A percentile compares a stretch with the other conserved stretches of the same genome.
phyloP scores from a whole-genome alignment of 1,284 basidiomycete genomes.

The Rhodotorula sp. region DNA sequence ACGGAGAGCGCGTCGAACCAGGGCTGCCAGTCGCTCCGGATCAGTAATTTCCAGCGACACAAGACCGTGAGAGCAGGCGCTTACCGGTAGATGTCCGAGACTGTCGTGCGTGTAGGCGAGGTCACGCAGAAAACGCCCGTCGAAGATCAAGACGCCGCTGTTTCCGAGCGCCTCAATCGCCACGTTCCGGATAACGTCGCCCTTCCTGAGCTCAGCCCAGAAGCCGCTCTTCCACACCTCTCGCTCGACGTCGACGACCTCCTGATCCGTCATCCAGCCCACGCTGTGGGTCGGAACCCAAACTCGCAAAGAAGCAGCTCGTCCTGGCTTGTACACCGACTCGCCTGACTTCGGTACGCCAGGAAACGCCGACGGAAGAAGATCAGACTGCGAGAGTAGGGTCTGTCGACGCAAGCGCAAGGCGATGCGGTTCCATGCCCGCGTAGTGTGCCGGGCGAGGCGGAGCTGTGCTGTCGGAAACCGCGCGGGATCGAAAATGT shows the following conservation, averaged over 20 bases:
- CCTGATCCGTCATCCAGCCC: constrained; percentile 44
- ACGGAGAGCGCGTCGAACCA: constrained; percentile 50
- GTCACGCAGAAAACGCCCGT: constrained; percentile 48
- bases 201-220: constrained; percentile 47
- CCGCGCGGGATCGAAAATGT: constrained; percentile 34
- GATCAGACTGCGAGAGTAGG: neutral
- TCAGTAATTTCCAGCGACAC: neutral
- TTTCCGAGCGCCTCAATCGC: constrained; percentile 44
- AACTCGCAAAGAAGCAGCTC: constrained; percentile 49
- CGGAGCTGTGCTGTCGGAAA: constrained; percentile 46
- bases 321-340: constrained; percentile 44
- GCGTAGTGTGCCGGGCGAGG: constrained; percentile 47
- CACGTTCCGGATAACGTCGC: constrained; percentile 51
- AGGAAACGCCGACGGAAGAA: constrained; percentile 6
- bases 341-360: neutral
- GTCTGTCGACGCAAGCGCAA: constrained; percentile 47
- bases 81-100: constrained; percentile 49
- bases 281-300: constrained; percentile 47
- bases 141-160: constrained; percentile 47
- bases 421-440: constrained; percentile 50
- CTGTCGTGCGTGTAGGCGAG: constrained; percentile 48
- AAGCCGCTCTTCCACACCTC: constrained; percentile 43
- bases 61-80: neutral
- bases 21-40: constrained; percentile 7
- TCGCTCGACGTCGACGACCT: constrained; percentile 45